Conservation (phyloP, 805 yeast species). For the Wickerhamiella alocasiicola region DNA sequence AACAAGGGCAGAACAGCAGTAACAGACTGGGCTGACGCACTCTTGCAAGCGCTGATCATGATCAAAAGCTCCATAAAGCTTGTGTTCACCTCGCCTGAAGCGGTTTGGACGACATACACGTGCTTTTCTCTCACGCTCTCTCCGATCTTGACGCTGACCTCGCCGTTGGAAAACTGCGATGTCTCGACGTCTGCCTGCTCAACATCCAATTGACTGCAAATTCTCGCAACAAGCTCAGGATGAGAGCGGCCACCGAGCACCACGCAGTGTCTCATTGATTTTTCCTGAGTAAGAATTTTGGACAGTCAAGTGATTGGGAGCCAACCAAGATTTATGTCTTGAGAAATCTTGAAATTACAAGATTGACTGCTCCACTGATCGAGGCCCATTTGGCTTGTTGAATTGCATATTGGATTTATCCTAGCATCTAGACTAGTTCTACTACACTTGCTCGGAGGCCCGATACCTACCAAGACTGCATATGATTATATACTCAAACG, state of each 20-base stretch:
- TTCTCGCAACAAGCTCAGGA: constrained; percentile 58
- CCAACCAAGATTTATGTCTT: too few relatives aligned
- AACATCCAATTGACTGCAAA: constrained; percentile 67
- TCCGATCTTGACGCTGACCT: constrained; percentile 71
- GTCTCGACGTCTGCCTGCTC: constrained; percentile 52
- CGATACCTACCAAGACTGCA: too few relatives aligned
- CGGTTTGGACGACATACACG: constrained; percentile 79
- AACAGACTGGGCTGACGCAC: constrained; percentile 77
- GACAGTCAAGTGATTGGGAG: too few relatives aligned
- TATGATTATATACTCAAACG: too few relatives aligned
- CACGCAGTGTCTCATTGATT: constrained; percentile 65
- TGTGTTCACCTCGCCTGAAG: constrained; percentile 82
- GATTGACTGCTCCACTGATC: too few relatives aligned
- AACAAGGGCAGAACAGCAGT: constrained; percentile 88
- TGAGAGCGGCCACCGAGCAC: constrained; percentile 88
- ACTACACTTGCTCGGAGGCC: too few relatives aligned
- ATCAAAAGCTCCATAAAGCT: constrained; percentile 70
- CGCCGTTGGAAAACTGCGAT: constrained; percentile 59
- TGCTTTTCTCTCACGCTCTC: constrained; percentile 94
- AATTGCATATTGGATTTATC: too few relatives aligned
- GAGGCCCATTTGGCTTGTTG: too few relatives aligned
- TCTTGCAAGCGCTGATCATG: constrained; percentile 82
- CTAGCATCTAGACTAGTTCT: too few relatives aligned
- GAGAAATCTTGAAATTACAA: too few relatives aligned
- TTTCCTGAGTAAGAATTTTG: not conserved